Evolutionary conservation across 2,329 filamentous ascomycete genomes (phyloP).

Genomic region (Aureobasidium melanogenum): DNA sequence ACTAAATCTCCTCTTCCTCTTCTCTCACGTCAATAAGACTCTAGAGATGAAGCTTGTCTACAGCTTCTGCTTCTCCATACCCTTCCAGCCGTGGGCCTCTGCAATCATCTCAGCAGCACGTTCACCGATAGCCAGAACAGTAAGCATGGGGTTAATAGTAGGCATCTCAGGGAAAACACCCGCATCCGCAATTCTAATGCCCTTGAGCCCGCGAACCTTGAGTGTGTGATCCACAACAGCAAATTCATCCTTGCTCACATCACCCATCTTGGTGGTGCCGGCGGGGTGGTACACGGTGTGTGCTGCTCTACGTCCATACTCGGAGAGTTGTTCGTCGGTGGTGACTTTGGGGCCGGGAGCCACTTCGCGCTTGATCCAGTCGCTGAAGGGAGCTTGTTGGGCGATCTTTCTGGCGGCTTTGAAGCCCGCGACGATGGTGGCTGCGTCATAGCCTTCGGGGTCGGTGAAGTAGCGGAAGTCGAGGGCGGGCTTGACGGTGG

Average conservation of each 20-base stretch:
- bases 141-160: conserved; percentile 84
- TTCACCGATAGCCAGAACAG: conserved; percentile 76
- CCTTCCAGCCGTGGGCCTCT: conserved; percentile 59
- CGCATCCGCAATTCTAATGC: conserved; percentile 72
- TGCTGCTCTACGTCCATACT: conserved; percentile 71
- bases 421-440: conserved; percentile 70
- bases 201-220: conserved; percentile 62
- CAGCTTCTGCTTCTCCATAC: conserved; percentile 45
- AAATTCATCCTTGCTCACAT: conserved; percentile 55
- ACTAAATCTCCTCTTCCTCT: not conserved
- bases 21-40: too few species aligned
- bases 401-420: conserved; percentile 65
- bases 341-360: conserved; percentile 66
- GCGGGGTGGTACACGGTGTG: conserved; percentile 89
- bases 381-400: conserved; percentile 61
- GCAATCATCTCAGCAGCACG: conserved; percentile 76
- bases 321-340: conserved; percentile 69
- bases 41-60: conserved; percentile 24
- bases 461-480: conserved; percentile 90
- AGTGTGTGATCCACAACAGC: conserved; percentile 75
- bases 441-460: conserved; percentile 74
- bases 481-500: conserved; percentile 67
- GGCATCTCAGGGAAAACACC: conserved; percentile 84
- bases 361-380: conserved; percentile 76
- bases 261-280: conserved; percentile 85